Evolutionary conservation across 148 eudicot species (phyloP), one percentile per base, ranked within the genome.

Genomic region (Arbutus unedo): DNA sequence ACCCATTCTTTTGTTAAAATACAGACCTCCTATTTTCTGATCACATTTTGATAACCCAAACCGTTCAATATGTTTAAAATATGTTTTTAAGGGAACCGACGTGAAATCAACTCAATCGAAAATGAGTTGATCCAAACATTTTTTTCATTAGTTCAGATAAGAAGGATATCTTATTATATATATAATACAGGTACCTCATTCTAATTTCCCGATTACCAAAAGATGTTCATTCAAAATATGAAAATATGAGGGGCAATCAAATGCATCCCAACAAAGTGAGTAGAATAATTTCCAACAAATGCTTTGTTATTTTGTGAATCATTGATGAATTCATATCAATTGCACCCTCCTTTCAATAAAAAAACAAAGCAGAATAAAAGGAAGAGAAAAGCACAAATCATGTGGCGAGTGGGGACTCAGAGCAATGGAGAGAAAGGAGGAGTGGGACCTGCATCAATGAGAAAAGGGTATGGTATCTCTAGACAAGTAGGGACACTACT

Each of bases 231-330:
- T 66, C n/a, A 4, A 64, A 21, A 64, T 11, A 56, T 3, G 4
- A 21, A 64, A 11, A 23, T 5, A 64, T 25, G 21, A 21, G 21
- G 6, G 0, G 15, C 74, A 70, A 70, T 70, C 19, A 77, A 77
- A 77, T 55, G 56, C 80, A 54, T 43, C 19, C 79, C 18, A 76
- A 21, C 0, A 53, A 51, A 45, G 56, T 14, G n/a, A 41, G 48
- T 54, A 56, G 49, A 77, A 77, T 77, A 54, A 55, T 77, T 54
- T 76, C 8, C 19, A 23, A 77, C 55, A 48, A 25, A 49, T 77
- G 80, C 49, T 49, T 77, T 77, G 80, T 77, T 76, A 76, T 49
- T 77, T 77, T 54, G 66, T 55, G 80, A 77, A 77, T 77, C 56
- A 77, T 77, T 77, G 66, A 77, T 21, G 60, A 51, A 5, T 21